phyloP scores from a whole-genome alignment of 495 filamentous ascomycete genomes.

The Oleoguttula mirabilis region DNA sequence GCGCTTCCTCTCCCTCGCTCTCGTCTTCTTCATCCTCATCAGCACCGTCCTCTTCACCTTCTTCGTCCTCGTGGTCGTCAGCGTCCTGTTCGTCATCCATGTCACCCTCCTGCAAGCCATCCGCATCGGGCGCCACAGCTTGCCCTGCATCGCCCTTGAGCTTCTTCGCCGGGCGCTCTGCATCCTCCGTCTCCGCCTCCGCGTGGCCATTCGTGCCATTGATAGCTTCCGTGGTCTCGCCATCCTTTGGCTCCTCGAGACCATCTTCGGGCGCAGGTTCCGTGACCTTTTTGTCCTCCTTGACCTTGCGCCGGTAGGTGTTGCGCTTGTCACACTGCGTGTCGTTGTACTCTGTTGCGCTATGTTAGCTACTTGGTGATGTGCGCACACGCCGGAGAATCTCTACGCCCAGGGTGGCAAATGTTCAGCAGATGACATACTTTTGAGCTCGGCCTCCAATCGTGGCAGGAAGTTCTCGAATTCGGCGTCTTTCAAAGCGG shows the following conservation, averaged over 20 bases:
- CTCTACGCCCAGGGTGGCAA: too few relatives aligned
- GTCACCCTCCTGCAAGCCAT: constrained; percentile 16
- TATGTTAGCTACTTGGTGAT: too few relatives aligned
- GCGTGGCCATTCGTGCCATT: constrained; percentile 7
- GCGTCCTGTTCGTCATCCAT: constrained; percentile 18
- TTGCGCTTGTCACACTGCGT: constrained; percentile 55
- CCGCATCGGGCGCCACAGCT: constrained; percentile 6
- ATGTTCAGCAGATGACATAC: constrained; percentile 33
- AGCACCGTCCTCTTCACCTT: constrained; percentile 40
- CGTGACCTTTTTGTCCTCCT: constrained; percentile 32
- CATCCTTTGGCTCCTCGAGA: constrained; percentile 19
- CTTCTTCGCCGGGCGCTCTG: constrained; percentile 22
- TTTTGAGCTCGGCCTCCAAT: constrained; percentile 49
- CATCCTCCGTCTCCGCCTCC: constrained; percentile 12
- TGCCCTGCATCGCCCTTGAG: constrained; percentile 28
- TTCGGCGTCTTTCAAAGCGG: constrained; percentile 70
- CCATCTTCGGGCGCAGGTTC: constrained; percentile 18
- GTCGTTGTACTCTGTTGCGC: constrained; percentile 43
- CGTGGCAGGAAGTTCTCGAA: constrained; percentile 61
- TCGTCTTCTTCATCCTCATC: constrained; percentile 43
- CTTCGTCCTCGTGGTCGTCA: constrained; percentile 18
- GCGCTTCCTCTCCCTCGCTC: constrained; percentile 41
- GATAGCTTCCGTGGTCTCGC: constrained; percentile 16
- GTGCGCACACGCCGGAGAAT: too few relatives aligned
- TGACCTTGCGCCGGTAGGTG: constrained; percentile 43